Evolutionary conservation across 2,329 filamentous ascomycete species (phyloP), one percentile per base, ranked within the genome.

Genomic region (Aspergillus chevalieri): DNA sequence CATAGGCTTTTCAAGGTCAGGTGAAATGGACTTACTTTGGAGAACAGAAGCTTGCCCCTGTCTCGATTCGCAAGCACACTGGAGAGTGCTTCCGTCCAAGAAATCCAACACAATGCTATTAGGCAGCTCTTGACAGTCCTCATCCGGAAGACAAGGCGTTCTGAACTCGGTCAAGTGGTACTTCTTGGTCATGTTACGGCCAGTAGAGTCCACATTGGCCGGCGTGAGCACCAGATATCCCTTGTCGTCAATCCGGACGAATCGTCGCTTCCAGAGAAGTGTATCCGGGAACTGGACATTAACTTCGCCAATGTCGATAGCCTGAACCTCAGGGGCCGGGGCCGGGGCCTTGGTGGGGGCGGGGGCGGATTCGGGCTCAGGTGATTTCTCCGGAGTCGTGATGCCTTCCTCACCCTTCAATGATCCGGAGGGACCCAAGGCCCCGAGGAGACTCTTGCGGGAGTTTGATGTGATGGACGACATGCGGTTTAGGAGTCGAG

Each of bases 201-300:
- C 76, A 59, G 56, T 80, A 44, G 78, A 76, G 56, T 82, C 81
- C 17, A 83, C 79, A 53, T 83, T 83, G 15, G 85, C 80, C 7
- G 84, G 79, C 39, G 85, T 87, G 53, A 98, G 79, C 50, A 95
- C 84, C 36, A 98, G 74, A 69, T 87, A 90, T 15, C 92, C 93
- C 52, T 86, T 79, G 7, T 84, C 82, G 67, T 97, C 91, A 49
- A 98, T 82, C 56, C 86, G 86, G 71, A 96, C 84, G 62, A 86
- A 90, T 52, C 93, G 84, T 48, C 92, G 86, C 74, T 97, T 98
- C 93, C 93, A 98, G 10, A 98, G 78, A 43, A 98, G 78, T 48
- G 89, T 95, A 65, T 97, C 92, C 0, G 93, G 93, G 66, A 98
- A 96, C 66, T 98, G 93, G 9, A 97, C 88, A 61, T 98, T 97